Percentiles rank a stretch among this genome's conserved stretches.
These are phyloP conservation scores for Cladosporium phlei DNA, from an alignment of 2,329 filamentous ascomycete genomes.

Conservation along the genomic window DNA sequence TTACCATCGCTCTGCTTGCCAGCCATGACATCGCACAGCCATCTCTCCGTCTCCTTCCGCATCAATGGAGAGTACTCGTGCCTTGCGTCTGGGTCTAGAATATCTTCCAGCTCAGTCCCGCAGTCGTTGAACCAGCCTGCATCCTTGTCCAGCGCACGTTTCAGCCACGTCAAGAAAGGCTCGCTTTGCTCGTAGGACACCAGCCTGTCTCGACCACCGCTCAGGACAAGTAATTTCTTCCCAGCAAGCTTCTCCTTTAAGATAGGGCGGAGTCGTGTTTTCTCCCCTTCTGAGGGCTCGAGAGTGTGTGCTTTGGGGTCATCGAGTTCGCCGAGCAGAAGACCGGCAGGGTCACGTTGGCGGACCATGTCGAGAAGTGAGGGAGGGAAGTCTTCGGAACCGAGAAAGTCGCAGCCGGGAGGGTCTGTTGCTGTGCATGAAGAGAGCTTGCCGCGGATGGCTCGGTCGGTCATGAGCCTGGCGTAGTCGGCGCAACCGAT, in stretches of 20 bases:
- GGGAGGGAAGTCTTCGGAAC: constrained; percentile 70
- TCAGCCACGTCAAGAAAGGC: constrained; percentile 60
- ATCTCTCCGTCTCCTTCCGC: constrained; percentile 61
- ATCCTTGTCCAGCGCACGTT: constrained; percentile 42
- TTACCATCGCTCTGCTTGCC: constrained; percentile 1
- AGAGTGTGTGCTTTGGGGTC: constrained; percentile 28
- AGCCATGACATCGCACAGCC: constrained; percentile 48
- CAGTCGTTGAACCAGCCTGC: constrained; percentile 53
- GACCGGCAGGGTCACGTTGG: constrained; percentile 67
- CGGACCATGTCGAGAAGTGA: constrained; percentile 60
- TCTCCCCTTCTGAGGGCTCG: constrained; percentile 39
- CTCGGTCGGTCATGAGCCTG: constrained; percentile 74
- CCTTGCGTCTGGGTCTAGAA: constrained; percentile 62
- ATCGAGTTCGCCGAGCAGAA: constrained; percentile 54
- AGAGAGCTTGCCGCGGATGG: constrained; percentile 61
- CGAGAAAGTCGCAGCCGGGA: constrained; percentile 62
- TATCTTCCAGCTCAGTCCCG: constrained; percentile 56
- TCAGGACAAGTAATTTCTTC: constrained; percentile 62
- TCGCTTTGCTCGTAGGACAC: constrained; percentile 62
- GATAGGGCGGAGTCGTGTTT: constrained; percentile 38
- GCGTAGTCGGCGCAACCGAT: constrained; percentile 89
- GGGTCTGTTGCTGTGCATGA: constrained; percentile 52
- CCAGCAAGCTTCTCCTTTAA: constrained; percentile 39
- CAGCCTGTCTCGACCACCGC: constrained; percentile 63
- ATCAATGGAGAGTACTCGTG: constrained; percentile 66